Evolutionary conservation across 805 yeast species (phyloP).

Genomic region (Lachancea fermentati): DNA sequence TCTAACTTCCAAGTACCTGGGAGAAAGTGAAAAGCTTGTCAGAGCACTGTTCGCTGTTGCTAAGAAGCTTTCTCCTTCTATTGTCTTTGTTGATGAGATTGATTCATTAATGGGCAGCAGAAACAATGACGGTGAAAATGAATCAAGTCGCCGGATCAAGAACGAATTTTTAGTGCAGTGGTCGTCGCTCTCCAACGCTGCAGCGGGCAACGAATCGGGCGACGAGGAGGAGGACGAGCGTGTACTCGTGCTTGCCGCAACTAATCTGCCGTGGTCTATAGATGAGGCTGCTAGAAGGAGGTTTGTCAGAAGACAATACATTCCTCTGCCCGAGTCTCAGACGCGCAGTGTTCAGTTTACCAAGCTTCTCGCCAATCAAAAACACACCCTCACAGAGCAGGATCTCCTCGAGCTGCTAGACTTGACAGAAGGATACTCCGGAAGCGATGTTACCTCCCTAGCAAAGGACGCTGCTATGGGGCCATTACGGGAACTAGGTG

Average conservation of each 20-base stretch:
- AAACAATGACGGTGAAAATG: slow-evolving; percentile 67
- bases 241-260: slow-evolving; percentile 88
- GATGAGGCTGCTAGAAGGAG: slow-evolving; percentile 96
- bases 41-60: slow-evolving; percentile 85
- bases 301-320: slow-evolving; percentile 85
- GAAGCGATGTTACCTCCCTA: slow-evolving; percentile 88
- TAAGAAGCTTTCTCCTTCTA: slow-evolving; percentile 82
- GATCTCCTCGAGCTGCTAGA: slow-evolving; percentile 58
- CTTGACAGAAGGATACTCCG: slow-evolving; percentile 81
- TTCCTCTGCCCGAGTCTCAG: slow-evolving; percentile 86
- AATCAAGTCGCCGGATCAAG: slow-evolving; percentile 84
- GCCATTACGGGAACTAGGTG: slow-evolving; percentile 86
- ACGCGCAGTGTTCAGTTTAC: slow-evolving; percentile 69
- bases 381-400: slow-evolving; percentile 56
- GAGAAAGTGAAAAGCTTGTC: slow-evolving; percentile 91
- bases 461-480: slow-evolving; percentile 99
- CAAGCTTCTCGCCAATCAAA: slow-evolving; percentile 64
- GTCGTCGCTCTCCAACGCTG: slow-evolving; percentile 88
- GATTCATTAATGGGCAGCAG: slow-evolving; percentile 84
- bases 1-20: slow-evolving; percentile 69
- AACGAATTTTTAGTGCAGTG: slow-evolving; percentile 93
- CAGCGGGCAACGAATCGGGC: slow-evolving; percentile 54
- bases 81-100: slow-evolving; percentile 93
- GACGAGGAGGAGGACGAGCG: slow-evolving; percentile 45
- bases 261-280: slow-evolving; percentile 94